These are phyloP conservation scores for Cocos nucifera DNA, from an alignment of 176 grass and related monocot species.

Conservation along the genomic window DNA sequence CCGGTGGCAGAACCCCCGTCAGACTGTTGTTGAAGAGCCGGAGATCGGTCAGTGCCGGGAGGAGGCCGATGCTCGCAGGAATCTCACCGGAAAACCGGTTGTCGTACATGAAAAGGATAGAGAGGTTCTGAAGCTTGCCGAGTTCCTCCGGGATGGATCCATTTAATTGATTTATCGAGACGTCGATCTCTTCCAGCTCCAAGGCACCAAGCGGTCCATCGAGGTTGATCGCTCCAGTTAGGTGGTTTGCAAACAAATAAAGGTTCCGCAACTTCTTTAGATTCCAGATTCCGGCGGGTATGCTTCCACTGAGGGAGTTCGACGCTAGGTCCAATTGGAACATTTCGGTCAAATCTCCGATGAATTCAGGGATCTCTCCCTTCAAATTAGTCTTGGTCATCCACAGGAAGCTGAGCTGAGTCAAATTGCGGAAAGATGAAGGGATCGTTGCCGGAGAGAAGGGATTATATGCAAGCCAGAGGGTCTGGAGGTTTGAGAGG, in stretches of 20 bases:
- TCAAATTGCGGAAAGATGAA: constrained; percentile 8
- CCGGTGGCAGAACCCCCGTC: background rate
- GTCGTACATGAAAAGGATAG: background rate
- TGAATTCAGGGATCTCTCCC: constrained; percentile 7
- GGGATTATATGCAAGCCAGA: background rate
- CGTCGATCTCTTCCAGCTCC: constrained; percentile 3
- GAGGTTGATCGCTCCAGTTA: constrained; percentile 4
- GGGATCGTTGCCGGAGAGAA: constrained; percentile 4
- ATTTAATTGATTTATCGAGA: constrained; percentile 10
- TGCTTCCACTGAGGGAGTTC: constrained; percentile 2
- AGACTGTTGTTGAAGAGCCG: constrained; percentile 20
- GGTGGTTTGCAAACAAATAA: background rate
- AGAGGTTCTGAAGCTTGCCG: constrained; percentile 11
- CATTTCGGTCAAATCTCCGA: background rate
- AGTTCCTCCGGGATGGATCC: constrained; percentile 20
- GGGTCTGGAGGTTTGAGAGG: background rate
- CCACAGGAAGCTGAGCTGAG: background rate
- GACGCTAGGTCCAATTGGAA: background rate
- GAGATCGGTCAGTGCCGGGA: constrained; percentile 7
- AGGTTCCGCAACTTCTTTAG: background rate
- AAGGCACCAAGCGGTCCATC: constrained; percentile 9
- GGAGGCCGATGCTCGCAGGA: constrained; percentile 3
- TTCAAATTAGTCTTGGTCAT: background rate
- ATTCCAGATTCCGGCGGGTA: constrained; percentile 5
- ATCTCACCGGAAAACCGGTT: constrained; percentile 18